A percentile compares a stretch with the other conserved stretches of the same genome.
phyloP scores from a whole-genome alignment of 371 early-diverging fungal genomes.

The Mucor plumbeus region DNA sequence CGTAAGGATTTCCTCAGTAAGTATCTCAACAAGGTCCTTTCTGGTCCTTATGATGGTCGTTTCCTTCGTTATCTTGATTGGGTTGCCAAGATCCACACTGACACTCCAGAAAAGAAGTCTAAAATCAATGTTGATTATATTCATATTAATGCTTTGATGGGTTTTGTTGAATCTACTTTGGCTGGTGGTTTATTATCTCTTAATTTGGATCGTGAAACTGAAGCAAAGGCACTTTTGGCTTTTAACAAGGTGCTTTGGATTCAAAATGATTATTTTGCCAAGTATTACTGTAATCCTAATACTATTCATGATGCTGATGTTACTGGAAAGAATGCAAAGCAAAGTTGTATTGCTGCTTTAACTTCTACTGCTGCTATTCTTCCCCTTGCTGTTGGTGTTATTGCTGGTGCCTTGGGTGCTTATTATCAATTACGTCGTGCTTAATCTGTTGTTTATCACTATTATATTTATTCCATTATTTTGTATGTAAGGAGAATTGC shows the following conservation, averaged over 20 bases:
- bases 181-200: constrained; percentile 66
- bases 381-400: constrained; percentile 33
- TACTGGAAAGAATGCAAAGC: not conserved
- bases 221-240: constrained; percentile 67
- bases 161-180: constrained; percentile 70
- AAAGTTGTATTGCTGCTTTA: constrained; percentile 4
- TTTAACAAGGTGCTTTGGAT: constrained; percentile 89
- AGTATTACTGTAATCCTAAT: constrained; percentile 67
- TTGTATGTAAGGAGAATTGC: not conserved
- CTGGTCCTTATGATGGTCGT: constrained; percentile 73
- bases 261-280: constrained; percentile 86
- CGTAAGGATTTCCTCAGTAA: constrained; percentile 78
- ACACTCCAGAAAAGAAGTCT: constrained; percentile 75
- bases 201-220: constrained; percentile 62
- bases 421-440: constrained; percentile 21
- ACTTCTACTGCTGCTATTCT: constrained; percentile 22
- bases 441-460: not conserved
- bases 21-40: constrained; percentile 76
- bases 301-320: constrained; percentile 15
- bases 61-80: constrained; percentile 82
- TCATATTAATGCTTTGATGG: constrained; percentile 81
- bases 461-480: not conserved
- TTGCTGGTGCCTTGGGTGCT: constrained; percentile 41
- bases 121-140: constrained; percentile 86
- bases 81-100: constrained; percentile 72